These are phyloP conservation scores for Hypoxylon intermedium DNA, from an alignment of 495 filamentous ascomycete species.

Conservation along the genomic window DNA sequence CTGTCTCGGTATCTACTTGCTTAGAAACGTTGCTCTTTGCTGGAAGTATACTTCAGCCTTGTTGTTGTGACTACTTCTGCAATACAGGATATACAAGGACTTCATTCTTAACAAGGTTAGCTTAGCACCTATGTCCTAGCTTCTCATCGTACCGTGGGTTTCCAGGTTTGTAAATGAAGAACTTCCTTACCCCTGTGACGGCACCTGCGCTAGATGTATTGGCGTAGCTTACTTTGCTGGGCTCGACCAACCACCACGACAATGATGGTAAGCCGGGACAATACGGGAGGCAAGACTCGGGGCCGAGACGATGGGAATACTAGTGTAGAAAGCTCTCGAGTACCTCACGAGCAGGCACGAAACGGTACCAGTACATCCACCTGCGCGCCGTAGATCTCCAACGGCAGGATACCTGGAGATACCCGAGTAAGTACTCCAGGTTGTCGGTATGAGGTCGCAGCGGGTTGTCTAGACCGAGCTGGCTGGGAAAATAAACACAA, in stretches of 20 bases:
- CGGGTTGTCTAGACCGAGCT: background rate
- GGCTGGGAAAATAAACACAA: background rate
- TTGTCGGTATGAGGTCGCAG: background rate
- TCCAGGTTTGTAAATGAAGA: too few species aligned
- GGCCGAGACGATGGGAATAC: constrained; percentile 3
- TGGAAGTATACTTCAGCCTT: too few species aligned
- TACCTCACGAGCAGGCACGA: background rate
- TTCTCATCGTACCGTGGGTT: too few species aligned
- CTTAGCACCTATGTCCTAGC: too few species aligned
- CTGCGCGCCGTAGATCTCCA: constrained; percentile 3
- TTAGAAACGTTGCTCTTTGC: too few species aligned
- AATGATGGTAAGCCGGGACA: background rate
- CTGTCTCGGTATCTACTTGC: too few species aligned
- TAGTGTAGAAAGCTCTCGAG: background rate
- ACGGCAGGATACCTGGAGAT: background rate
- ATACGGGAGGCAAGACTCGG: background rate
- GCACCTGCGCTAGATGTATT: too few species aligned
- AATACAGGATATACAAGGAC: too few species aligned
- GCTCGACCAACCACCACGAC: background rate
- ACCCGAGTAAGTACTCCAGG: background rate
- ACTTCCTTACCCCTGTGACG: too few species aligned
- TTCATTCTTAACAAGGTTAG: too few species aligned
- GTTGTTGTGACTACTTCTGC: too few species aligned
- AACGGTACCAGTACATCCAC: background rate
- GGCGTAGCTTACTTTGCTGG: background rate